Evolutionary conservation across 169 alveolate species (phyloP).

Genomic region (Plasmodium adleri): DNA sequence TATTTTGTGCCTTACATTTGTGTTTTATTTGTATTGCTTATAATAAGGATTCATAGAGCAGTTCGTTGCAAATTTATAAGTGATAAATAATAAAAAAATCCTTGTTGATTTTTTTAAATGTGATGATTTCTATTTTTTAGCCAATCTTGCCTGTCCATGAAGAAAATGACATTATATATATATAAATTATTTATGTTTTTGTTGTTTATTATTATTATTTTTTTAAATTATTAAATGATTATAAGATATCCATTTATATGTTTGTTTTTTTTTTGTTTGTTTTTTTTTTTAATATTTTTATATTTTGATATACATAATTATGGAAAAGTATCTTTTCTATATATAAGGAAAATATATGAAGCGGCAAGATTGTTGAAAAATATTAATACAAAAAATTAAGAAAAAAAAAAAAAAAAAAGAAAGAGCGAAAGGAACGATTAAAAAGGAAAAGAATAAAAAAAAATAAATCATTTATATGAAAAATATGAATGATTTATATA

Average conservation of each 20-base stretch:
- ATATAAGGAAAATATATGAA: conserved; percentile 3
- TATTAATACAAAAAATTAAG: not conserved
- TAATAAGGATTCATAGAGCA: conserved; percentile 55
- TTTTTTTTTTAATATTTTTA: too few species aligned
- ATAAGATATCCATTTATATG: too few species aligned
- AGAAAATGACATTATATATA: not conserved
- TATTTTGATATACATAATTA: too few species aligned
- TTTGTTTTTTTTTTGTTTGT: too few species aligned
- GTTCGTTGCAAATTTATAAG: conserved; percentile 76
- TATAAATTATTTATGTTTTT: too few species aligned
- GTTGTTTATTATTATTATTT: too few species aligned
- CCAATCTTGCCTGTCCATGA: conserved; percentile 55
- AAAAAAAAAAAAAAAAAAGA: too few species aligned
- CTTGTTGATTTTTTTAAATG: conserved; percentile 1
- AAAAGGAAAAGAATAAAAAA: conserved; percentile 15
- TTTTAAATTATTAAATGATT: too few species aligned
- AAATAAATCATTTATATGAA: not conserved
- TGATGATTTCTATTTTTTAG: conserved; percentile 37
- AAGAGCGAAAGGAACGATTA: too few species aligned
- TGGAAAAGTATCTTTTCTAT: too few species aligned
- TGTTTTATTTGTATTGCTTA: conserved; percentile 25
- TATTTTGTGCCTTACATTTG: not conserved
- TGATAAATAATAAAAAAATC: conserved; percentile 16
- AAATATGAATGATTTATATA: too few species aligned
- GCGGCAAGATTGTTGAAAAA: conserved; percentile 72